phyloP scores from a whole-genome alignment of 1,139 yeast genomes.

The Magnusiomyces fungicola region DNA sequence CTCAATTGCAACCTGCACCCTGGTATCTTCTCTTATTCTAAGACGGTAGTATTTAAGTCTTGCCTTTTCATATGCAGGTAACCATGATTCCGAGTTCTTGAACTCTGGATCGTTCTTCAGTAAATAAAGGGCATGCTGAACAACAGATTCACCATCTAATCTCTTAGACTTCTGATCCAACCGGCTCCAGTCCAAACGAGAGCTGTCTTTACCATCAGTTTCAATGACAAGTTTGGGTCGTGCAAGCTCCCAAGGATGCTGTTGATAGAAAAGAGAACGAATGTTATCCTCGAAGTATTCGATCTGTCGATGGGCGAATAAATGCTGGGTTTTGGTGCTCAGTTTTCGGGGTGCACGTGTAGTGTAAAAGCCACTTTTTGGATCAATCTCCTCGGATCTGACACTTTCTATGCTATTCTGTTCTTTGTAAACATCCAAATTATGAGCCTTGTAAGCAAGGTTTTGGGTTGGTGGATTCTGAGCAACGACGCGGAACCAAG shows the following conservation, averaged over 20 bases:
- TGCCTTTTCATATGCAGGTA: constrained; percentile 77
- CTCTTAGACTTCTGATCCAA: constrained; percentile 66
- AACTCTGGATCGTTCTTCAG: constrained; percentile 37
- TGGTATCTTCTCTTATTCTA: constrained; percentile 78
- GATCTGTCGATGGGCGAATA: constrained; percentile 56
- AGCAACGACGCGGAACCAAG: constrained; percentile 81
- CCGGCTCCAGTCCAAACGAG: constrained; percentile 63
- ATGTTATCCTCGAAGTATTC: constrained; percentile 73
- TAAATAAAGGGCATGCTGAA: constrained; percentile 79
- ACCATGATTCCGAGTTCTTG: constrained; percentile 36
- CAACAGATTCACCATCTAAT: constrained; percentile 89
- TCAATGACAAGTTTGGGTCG: constrained; percentile 86
- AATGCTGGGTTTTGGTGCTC: constrained; percentile 30
- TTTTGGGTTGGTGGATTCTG: constrained; percentile 69
- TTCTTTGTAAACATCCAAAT: constrained; percentile 31
- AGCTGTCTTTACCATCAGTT: constrained; percentile 51
- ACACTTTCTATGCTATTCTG: constrained; percentile 26
- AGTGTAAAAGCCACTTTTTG: constrained; percentile 35
- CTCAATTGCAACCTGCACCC: constrained; percentile 67
- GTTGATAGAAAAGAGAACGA: constrained; percentile 73
- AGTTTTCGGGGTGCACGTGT: constrained; percentile 39
- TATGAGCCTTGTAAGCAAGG: constrained; percentile 44
- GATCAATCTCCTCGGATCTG: constrained; percentile 16
- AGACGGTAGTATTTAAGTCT: constrained; percentile 80
- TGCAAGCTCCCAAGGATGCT: constrained; percentile 98